Base-by-base conservation (phyloP, 768 basidiomycete species). In the Mrakia gelida region DNA sequence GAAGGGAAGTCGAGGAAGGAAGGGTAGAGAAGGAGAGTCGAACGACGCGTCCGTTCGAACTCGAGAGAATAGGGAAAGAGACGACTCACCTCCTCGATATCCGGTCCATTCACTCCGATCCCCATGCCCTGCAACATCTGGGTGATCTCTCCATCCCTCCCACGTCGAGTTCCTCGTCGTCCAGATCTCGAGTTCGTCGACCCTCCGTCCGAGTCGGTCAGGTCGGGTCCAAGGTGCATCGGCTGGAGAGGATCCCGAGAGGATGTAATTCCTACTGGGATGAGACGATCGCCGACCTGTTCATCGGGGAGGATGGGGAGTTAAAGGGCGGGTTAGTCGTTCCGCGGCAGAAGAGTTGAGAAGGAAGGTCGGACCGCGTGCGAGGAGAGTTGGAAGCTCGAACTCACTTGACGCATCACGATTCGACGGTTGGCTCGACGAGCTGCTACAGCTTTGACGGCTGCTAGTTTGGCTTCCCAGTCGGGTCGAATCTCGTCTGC, bases 401-500 rank as follows among this genome's bases (percentile, higher is more conserved):
- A 52, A 52, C 83, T 76, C 65, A 83, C 83, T 85, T 98, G 94
- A 63, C 97, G 90, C 95, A 99, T 98, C 75, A 99, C 92, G 84
- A 98, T 96, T 65, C 97, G 89, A 82, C 97, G 88, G 83, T 96
- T 95, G 13, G 97, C 97, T 38, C 95, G 91, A 79, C 97, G 89
- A n/a, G 93, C 90, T 52, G 94, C 95, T n/a, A 93, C 91, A 45
- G 97, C 96, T 77, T 92, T 91, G 63, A 98, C 94, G 54, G 94
- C 91, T 68, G 93, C 94, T 56, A 98, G 86, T 85, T 98, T 98
- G 62, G 91, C 89, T 86, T 98, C 95, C 97, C 97, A 98, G 84
- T 98, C 96, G 1, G 97, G 96, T 74, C 95, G 92, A 79, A 98
- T 95, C 85, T 94, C 91, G 86, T 99, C 97, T 96, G 80, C 28